A percentile compares a stretch with the other conserved stretches of the same genome.
phyloP scores from a whole-genome alignment of 768 basidiomycete genomes.

The Zangia roseola region DNA sequence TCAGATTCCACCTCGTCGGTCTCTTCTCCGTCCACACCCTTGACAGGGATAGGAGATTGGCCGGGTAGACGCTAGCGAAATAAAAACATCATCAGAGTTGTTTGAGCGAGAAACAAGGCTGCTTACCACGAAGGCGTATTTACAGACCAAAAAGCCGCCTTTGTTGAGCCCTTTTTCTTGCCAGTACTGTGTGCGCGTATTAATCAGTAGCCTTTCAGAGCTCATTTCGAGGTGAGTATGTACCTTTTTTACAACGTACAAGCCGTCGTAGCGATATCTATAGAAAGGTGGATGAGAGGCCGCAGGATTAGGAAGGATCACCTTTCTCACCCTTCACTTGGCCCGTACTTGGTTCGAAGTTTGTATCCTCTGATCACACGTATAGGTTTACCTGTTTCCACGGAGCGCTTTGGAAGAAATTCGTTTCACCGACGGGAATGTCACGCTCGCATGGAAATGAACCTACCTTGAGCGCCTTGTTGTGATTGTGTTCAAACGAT shows the following conservation, averaged over 20 bases:
- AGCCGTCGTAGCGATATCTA: constrained; percentile 91
- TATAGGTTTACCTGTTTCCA: constrained; percentile 78
- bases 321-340: constrained; percentile 68
- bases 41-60: constrained; percentile 26
- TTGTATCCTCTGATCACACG: constrained; percentile 83
- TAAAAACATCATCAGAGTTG: neutral
- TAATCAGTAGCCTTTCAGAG: neutral
- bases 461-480: constrained; percentile 63
- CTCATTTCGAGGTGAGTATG: neutral
- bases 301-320: no score
- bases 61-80: constrained; percentile 24
- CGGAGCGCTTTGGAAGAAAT: constrained; percentile 51
- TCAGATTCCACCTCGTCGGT: constrained; percentile 4
- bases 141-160: constrained; percentile 77
- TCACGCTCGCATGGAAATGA: neutral
- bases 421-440: neutral
- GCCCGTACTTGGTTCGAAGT: constrained; percentile 67
- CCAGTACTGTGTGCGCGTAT: constrained; percentile 53
- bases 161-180: constrained; percentile 67
- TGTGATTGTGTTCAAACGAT: constrained; percentile 69
- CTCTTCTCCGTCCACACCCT: constrained; percentile 10
- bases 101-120: neutral
- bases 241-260: constrained; percentile 78
- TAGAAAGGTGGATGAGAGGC: neutral
- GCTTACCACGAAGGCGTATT: constrained; percentile 77